These are phyloP conservation scores for Podila clonocystis DNA, from an alignment of 192 early-diverging fungal species.

Conservation along the genomic window DNA sequence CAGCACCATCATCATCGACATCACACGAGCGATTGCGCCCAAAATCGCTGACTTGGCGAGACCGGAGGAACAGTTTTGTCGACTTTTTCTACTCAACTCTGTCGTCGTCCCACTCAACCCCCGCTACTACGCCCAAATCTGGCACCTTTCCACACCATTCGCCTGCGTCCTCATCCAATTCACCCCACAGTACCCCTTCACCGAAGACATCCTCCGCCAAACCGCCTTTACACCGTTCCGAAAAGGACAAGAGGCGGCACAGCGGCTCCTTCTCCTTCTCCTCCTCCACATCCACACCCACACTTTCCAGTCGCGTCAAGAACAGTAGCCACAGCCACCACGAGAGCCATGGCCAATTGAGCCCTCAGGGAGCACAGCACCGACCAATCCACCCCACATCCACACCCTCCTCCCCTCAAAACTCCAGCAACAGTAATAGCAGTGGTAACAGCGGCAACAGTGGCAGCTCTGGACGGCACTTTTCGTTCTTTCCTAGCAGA, in stretches of 20 bases:
- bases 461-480: constrained; percentile 7
- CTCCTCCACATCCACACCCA: constrained; percentile 25
- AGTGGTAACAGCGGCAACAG: constrained; percentile 1
- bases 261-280: constrained; percentile 45
- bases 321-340: constrained; percentile 14
- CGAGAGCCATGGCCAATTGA: constrained; percentile 11
- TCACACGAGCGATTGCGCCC: constrained; percentile 21
- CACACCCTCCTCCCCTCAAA: background rate
- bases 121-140: constrained; percentile 27
- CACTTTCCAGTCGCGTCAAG: constrained; percentile 24
- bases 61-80: constrained; percentile 44
- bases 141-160: constrained; percentile 29
- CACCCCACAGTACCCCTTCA: background rate
- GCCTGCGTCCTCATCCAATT: background rate
- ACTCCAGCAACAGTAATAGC: constrained; percentile 23
- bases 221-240: constrained; percentile 26
- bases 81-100: constrained; percentile 34
- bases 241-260: constrained; percentile 37
- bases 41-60: constrained; percentile 42
- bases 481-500: constrained; percentile 32
- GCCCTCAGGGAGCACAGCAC: background rate
- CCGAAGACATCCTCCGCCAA: constrained; percentile 20
- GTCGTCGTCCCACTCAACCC: constrained; percentile 30
- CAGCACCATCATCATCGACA: background rate
- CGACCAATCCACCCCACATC: too few species aligned